A percentile compares a stretch with the other conserved stretches of the same genome.
Evolutionary conservation across 345 rosid genomes (phyloP).

Genomic region (Populus tremula): DNA sequence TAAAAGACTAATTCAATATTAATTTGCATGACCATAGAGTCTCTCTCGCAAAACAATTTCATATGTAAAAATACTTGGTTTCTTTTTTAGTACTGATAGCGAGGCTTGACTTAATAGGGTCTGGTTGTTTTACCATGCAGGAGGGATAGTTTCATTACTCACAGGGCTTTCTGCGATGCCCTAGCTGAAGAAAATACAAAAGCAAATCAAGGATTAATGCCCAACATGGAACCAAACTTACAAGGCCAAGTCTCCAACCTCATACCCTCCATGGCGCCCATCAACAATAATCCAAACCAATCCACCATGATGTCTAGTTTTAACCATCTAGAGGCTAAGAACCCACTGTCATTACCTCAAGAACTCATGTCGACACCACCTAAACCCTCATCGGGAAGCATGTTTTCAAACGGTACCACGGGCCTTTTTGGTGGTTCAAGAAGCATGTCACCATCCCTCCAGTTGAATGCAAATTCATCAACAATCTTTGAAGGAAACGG

Average conservation of each 20-base stretch:
- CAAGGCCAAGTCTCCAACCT: conserved; percentile 20
- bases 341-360: conserved; percentile 14
- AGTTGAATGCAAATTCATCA: conserved; percentile 21
- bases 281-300: conserved; percentile 15
- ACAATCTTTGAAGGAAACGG: conserved; percentile 21
- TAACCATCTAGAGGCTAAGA: conserved; percentile 13
- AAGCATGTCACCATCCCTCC: conserved; percentile 19
- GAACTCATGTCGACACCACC: conserved; percentile 19
- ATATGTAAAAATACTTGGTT: background rate
- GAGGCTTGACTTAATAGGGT: background rate
- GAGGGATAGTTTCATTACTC: conserved; percentile 64
- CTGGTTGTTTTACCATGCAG: conserved; percentile 27
- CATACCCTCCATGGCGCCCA: conserved; percentile 14
- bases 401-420: conserved; percentile 11
- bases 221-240: conserved; percentile 14
- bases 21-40: background rate
- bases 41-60: background rate
- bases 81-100: background rate
- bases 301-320: conserved; percentile 17
- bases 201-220: conserved; percentile 14
- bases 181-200: conserved; percentile 48
- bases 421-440: conserved; percentile 13
- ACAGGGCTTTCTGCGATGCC: conserved; percentile 71
- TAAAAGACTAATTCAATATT: background rate
- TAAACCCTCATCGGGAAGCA: conserved; percentile 19